Conservation (phyloP, 2,329 filamentous ascomycete genomes). For the Fusarium tanahbumbuense region DNA sequence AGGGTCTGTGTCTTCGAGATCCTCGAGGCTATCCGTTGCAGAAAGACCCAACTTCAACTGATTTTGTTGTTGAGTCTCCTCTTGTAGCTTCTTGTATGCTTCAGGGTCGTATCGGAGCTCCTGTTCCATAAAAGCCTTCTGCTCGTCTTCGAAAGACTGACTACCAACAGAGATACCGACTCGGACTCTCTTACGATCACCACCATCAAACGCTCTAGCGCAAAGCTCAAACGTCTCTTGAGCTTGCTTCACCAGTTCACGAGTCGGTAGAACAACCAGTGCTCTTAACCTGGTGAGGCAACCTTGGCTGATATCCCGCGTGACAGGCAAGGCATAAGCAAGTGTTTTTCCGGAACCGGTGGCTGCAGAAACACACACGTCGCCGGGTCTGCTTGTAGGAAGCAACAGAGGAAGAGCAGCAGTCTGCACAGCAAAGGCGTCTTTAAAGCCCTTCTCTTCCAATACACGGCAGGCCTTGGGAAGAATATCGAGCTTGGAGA, state of each 20-base stretch:
- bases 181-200: conserved; percentile 73
- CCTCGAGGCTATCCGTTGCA: conserved; percentile 31
- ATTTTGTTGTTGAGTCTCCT: conserved; percentile 32
- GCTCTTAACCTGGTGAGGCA: conserved; percentile 76
- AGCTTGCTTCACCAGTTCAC: conserved; percentile 90
- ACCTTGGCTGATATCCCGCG: conserved; percentile 77
- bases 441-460: conserved; percentile 64
- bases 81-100: conserved; percentile 54
- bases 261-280: conserved; percentile 88
- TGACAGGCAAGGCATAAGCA: conserved; percentile 87
- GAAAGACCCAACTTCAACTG: conserved; percentile 15
- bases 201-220: conserved; percentile 67
- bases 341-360: conserved; percentile 97
- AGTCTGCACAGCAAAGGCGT: conserved; percentile 59
- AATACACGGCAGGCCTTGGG: conserved; percentile 71
- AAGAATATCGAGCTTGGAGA: conserved; percentile 72
- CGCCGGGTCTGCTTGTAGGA: conserved; percentile 73
- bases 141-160: conserved; percentile 76
- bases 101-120: conserved; percentile 72
- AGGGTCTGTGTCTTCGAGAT: conserved; percentile 43
- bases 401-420: conserved; percentile 80
- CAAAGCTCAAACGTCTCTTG: conserved; percentile 82
- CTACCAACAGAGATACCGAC: conserved; percentile 87
- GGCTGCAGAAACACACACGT: conserved; percentile 89
- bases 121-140: conserved; percentile 60